Percentiles rank a stretch among this genome's conserved stretches.
Conservation (phyloP, 495 filamentous ascomycete species). For the Pyrenopolyporus hunteri region DNA sequence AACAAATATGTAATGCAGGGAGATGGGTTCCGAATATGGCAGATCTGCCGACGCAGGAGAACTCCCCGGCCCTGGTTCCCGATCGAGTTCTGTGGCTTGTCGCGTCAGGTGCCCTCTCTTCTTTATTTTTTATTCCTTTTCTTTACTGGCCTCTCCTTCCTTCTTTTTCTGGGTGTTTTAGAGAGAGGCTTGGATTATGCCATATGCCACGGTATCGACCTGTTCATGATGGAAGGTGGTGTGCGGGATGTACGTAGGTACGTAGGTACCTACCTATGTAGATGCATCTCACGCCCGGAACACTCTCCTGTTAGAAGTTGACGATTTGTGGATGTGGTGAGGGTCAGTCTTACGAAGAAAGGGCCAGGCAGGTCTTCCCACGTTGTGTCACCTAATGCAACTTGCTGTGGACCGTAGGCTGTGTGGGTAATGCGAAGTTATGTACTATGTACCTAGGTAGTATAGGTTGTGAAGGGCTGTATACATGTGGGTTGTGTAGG, state of each 20-base stretch:
- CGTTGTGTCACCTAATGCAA: constrained; percentile 13
- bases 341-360: background rate
- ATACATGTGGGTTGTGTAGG: background rate
- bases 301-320: background rate
- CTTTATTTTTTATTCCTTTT: no score
- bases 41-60: constrained; percentile 38
- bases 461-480: no score
- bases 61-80: constrained; percentile 19
- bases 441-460: no score
- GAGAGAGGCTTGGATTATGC: background rate
- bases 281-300: background rate
- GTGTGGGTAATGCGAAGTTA: no score
- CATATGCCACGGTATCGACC: background rate
- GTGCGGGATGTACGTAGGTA: background rate
- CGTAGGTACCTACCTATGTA: background rate
- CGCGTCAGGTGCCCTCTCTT: constrained; percentile 33
- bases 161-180: background rate
- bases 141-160: background rate
- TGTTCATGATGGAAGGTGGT: background rate
- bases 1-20: constrained; percentile 8
- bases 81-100: constrained; percentile 19
- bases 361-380: constrained; percentile 23
- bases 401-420: background rate
- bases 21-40: constrained; percentile 29
- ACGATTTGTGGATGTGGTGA: background rate